Percentiles rank a stretch among this genome's conserved stretches.
phyloP scores from a whole-genome alignment of 1,284 basidiomycete genomes.

The Moniliophthora roreri region DNA sequence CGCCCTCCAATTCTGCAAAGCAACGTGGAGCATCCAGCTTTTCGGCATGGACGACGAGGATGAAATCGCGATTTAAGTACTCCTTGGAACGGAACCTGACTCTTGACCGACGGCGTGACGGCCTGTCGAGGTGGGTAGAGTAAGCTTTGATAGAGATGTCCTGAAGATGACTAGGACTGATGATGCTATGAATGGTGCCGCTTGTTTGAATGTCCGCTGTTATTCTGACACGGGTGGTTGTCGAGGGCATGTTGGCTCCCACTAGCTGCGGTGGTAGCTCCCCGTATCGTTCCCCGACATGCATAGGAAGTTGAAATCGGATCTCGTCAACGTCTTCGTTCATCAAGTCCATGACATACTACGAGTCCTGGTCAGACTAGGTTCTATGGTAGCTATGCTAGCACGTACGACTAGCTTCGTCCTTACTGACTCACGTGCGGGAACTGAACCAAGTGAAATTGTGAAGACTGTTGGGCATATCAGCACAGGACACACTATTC shows the following conservation, averaged over 20 bases:
- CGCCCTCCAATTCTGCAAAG: slow-evolving; percentile 45
- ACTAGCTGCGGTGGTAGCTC: slow-evolving; percentile 34
- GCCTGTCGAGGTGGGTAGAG: slow-evolving; percentile 28
- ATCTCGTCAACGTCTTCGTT: slow-evolving; percentile 46
- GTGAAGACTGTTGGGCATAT: slow-evolving; percentile 44
- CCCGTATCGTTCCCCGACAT: slow-evolving; percentile 53
- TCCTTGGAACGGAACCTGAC: slow-evolving; percentile 34
- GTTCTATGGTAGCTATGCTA: not conserved
- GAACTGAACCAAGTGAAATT: slow-evolving; percentile 55
- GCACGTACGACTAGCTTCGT: slow-evolving; percentile 42
- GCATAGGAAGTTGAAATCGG: slow-evolving; percentile 50
- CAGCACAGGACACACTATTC: not conserved
- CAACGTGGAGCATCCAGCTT: slow-evolving; percentile 52
- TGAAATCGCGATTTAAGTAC: slow-evolving; percentile 46
- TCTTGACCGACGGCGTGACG: slow-evolving; percentile 40
- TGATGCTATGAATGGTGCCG: slow-evolving; percentile 35
- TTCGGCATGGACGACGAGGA: slow-evolving; percentile 42
- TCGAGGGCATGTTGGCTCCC: slow-evolving; percentile 27
- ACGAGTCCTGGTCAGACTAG: slow-evolving; percentile 1
- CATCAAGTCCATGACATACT: slow-evolving; percentile 40
- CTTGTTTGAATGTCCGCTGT: slow-evolving; percentile 45
- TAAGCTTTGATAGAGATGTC: slow-evolving; percentile 30
- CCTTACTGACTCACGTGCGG: slow-evolving; percentile 36
- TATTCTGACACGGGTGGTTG: slow-evolving; percentile 38
- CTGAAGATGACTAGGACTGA: slow-evolving; percentile 40